Evolutionary conservation across 805 yeast species (phyloP).

Genomic region (Candida piceae): DNA sequence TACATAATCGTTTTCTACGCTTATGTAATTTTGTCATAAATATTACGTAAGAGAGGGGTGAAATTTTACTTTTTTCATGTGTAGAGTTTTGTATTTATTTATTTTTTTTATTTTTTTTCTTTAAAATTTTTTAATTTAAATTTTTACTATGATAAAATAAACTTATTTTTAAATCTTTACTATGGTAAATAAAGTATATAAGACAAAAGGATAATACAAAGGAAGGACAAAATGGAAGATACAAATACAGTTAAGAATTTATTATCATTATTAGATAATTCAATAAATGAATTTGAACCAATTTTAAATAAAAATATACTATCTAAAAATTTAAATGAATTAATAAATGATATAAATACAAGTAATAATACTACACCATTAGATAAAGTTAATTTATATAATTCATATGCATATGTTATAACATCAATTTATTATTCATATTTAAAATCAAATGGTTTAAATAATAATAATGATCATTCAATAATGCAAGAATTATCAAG

Average conservation of each 20-base stretch:
- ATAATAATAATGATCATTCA: slow-evolving; percentile 49
- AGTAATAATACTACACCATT: slow-evolving; percentile 9
- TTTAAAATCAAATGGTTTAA: slow-evolving; percentile 52
- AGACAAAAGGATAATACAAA: too few species aligned
- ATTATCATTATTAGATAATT: slow-evolving; percentile 32
- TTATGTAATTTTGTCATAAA: too few species aligned
- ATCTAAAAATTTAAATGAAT: slow-evolving; percentile 37
- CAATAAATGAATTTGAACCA: slow-evolving; percentile 32
- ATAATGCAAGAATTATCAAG: slow-evolving; percentile 63
- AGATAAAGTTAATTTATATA: slow-evolving; percentile 30
- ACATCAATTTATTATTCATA: slow-evolving; percentile 56
- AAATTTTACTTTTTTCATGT: too few species aligned
- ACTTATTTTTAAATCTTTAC: too few species aligned
- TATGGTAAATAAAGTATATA: too few species aligned
- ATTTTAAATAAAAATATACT: slow-evolving; percentile 32
- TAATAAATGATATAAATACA: slow-evolving; percentile 10
- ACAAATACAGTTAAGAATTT: slow-evolving; percentile 37
- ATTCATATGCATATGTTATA: slow-evolving; percentile 43
- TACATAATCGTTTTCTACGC: too few species aligned
- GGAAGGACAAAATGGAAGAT: slow-evolving; percentile 41
- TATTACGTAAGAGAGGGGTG: too few species aligned
- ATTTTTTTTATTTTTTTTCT: too few species aligned
- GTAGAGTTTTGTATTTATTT: too few species aligned
- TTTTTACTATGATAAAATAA: too few species aligned
- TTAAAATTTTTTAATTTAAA: too few species aligned